Evolutionary conservation across 2,329 filamentous ascomycete species (phyloP), one percentile per base, ranked within the genome.

Genomic region (Proliferodiscus dingleyae): DNA sequence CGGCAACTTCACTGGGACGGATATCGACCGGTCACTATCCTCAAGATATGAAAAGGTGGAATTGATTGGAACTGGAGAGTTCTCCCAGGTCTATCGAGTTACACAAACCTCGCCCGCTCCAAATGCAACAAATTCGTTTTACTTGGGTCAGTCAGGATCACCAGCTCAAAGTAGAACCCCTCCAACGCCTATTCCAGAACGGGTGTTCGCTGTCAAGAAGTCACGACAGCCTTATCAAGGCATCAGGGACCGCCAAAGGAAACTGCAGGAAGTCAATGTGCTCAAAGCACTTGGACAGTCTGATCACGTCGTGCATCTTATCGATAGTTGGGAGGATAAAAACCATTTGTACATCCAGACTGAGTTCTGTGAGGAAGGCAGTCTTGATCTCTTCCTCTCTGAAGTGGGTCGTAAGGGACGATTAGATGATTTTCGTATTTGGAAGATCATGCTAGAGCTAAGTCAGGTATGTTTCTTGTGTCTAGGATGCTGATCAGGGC

Each of bases 401-500:
- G 80, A 85, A 47, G 81, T 89, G 49, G 93, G 93, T 19, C 77
- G 84, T 50, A 89, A 87, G 63, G 90, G 89, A 37, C 80, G 91
- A 57, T 70, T 98, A 54, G 93, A 98, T 66, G 93, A 97, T 65
- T 98, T 98, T 69, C 81, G 93, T 51, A 96, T 97, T 66, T 98
- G 93, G 89, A 98, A 98, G 71, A 91, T 97, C 47, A 71, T 97
- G 58, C 78, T 95, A 33, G 93, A 98, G 65, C 68, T 95, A 48
- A 78, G 83, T 59, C 71, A 85, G 73, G 89, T 93, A 78, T 69
- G 85, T 73, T 37, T 2, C 18, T 15, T 24, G 19, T 19, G 13
- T 13, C 29, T 7, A 6, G 9, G 5, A 37, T 22, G 40, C 29
- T 24, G 10, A 16, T 43, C 10, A 40, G 43, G 3, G 38, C 51